Evolutionary conservation across 257 asterid genomes (phyloP), one percentile per base, ranked within the genome.

Genomic region (Solanum sitiens): DNA sequence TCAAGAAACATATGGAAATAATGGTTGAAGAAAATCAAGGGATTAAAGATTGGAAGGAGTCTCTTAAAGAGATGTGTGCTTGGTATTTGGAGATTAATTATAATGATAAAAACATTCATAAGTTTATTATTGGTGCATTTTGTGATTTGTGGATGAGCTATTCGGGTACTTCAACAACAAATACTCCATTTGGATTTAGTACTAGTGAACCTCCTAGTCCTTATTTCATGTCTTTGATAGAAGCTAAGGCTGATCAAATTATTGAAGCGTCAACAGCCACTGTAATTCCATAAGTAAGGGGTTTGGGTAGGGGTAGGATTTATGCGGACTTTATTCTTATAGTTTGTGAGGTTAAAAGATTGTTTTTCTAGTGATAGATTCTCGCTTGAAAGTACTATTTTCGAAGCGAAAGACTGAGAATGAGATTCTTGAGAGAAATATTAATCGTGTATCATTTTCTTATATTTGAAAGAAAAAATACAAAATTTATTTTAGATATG

Each of bases 1-100:
- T 92, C 90, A 82, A 93, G 86, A 91, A 67, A 2, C 90, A 95
- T 35, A 94, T 94, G 95, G 94, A 77, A 90, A 96, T 92, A 86
- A 92, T 92, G 93, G 93, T 94, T 87, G 94, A 84, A 76, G 91
- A 92, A 27, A 90, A 92, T 50, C n/a, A 42, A 35, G 92, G 89
- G 27, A 40, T 21, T 33, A 89, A 90, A 33, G 90, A 92, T 53
- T 89, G 91, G 45, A 91, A 96, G 94, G 92, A 88, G 3, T 79
- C 67, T 18, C 77, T 94, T 70, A 95, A 94, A 87, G 94, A 90
- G 23, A 88, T 93, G 18, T 73, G 94, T 47, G 59, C 88, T 67
- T 92, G 91, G 35, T 93, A 92, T 87, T 91, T 94, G 27, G 89
- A 85, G 42, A 87, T 91, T 21, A 94, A 53, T 53, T 18, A 53